phyloP scores from a whole-genome alignment of 257 asterid genomes.

The Catharanthus roseus region DNA sequence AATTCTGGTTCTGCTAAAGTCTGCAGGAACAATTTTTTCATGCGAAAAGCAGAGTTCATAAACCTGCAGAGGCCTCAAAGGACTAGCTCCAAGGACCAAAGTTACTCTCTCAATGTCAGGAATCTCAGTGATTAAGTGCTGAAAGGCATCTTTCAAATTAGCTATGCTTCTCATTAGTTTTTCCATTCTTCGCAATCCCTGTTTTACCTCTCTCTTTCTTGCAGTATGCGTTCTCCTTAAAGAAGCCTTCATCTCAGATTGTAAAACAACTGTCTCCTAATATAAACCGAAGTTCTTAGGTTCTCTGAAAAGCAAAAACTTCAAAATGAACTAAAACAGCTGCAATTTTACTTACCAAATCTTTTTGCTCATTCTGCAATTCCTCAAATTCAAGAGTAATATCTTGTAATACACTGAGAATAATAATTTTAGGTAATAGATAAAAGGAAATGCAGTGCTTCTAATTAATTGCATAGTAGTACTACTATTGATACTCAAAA shows the following conservation, averaged over 20 bases:
- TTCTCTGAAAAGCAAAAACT: not conserved
- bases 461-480: not conserved
- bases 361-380: slow-evolving; percentile 48
- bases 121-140: slow-evolving; percentile 49
- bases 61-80: slow-evolving; percentile 72
- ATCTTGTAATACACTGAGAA: slow-evolving; percentile 67
- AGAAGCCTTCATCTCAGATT: slow-evolving; percentile 44
- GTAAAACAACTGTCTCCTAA: slow-evolving; percentile 55
- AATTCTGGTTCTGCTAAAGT: slow-evolving; percentile 46
- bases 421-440: slow-evolving; percentile 4
- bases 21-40: slow-evolving; percentile 35
- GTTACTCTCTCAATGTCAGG: slow-evolving; percentile 49
- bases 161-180: slow-evolving; percentile 60
- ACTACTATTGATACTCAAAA: not conserved
- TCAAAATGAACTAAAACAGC: not conserved
- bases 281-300: not conserved
- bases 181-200: slow-evolving; percentile 69
- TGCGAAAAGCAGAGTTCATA: slow-evolving; percentile 62
- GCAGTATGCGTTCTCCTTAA: slow-evolving; percentile 56
- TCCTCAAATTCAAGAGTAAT: slow-evolving; percentile 65
- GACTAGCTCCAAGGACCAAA: slow-evolving; percentile 82
- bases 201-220: slow-evolving; percentile 81
- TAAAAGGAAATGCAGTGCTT: not conserved
- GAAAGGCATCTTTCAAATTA: slow-evolving; percentile 57
- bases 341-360: slow-evolving; percentile 44